A percentile compares a stretch with the other conserved stretches of the same genome.
phyloP scores from a whole-genome alignment of 1,139 yeast species.

The Geotrichum citri-aurantii region DNA sequence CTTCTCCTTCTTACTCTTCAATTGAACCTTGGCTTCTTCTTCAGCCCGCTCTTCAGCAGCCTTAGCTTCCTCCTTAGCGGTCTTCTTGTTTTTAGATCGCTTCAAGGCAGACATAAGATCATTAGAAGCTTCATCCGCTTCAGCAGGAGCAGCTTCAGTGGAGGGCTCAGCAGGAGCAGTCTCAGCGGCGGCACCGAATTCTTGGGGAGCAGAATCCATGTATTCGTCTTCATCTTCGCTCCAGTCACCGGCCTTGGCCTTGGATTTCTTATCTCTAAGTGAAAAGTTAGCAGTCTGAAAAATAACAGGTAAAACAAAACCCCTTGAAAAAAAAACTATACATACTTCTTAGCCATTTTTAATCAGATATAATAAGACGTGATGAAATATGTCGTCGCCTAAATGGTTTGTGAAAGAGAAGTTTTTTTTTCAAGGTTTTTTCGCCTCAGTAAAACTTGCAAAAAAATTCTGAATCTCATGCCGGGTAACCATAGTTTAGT shows the following conservation, averaged over 20 bases:
- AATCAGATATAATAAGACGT: neutral
- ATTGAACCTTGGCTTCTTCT: constrained; percentile 49
- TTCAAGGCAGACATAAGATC: constrained; percentile 74
- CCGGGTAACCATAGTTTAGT: constrained; percentile 15
- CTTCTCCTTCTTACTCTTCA: constrained; percentile 93
- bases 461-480: constrained; percentile 3
- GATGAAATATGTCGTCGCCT: neutral
- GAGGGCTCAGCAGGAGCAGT: constrained; percentile 20
- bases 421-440: neutral
- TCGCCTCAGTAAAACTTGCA: neutral
- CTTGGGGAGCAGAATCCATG: constrained; percentile 49
- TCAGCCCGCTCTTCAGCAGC: constrained; percentile 34
- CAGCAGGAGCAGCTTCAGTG: constrained; percentile 21
- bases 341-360: constrained; percentile 15
- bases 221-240: constrained; percentile 70
- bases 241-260: constrained; percentile 60
- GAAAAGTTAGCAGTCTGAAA: neutral
- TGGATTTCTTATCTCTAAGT: constrained; percentile 42
- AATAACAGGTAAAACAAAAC: neutral
- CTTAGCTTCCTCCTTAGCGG: constrained; percentile 46
- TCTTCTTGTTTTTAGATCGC: constrained; percentile 72
- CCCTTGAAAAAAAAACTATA: neutral
- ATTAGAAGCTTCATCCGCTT: constrained; percentile 42
- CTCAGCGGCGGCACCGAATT: constrained; percentile 39
- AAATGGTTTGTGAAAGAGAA: neutral